These are phyloP conservation scores for Xylaria scruposa DNA, from an alignment of 495 filamentous ascomycete genomes.

Conservation along the genomic window DNA sequence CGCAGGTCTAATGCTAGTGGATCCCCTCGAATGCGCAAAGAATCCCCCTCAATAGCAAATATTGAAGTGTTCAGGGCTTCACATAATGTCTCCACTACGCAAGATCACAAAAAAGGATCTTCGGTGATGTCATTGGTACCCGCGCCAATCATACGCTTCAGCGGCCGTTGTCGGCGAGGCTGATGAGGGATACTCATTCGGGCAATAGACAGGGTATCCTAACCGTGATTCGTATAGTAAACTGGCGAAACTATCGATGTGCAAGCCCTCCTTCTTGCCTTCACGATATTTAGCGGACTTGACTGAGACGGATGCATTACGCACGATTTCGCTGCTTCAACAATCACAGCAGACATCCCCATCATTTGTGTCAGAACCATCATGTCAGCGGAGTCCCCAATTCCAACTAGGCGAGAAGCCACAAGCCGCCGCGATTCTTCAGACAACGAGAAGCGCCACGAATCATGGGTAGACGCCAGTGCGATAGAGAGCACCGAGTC, in stretches of 20 bases:
- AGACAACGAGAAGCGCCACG: slow-evolving; percentile 31
- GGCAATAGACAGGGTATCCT: background rate
- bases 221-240: slow-evolving; percentile 13
- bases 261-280: background rate
- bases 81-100: slow-evolving; percentile 7
- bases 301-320: background rate
- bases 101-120: background rate
- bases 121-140: slow-evolving; percentile 22
- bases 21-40: background rate
- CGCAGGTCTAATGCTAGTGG: background rate
- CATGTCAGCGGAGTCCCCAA: slow-evolving; percentile 10
- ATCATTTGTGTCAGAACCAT: background rate
- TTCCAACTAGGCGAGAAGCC: background rate
- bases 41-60: background rate
- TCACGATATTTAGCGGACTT: slow-evolving; percentile 2
- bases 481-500: slow-evolving; percentile 25
- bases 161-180: slow-evolving; percentile 18
- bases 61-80: background rate
- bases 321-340: slow-evolving; percentile 18
- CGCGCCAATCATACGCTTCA: slow-evolving; percentile 18
- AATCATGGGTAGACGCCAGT: slow-evolving; percentile 29
- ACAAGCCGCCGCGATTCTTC: slow-evolving; percentile 6
- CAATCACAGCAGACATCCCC: background rate
- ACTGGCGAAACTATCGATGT: slow-evolving; percentile 9
- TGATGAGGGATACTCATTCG: slow-evolving; percentile 19